Evolutionary conservation across 179 eudicot genomes (phyloP).

Genomic region (Monotropa hypopitys): DNA sequence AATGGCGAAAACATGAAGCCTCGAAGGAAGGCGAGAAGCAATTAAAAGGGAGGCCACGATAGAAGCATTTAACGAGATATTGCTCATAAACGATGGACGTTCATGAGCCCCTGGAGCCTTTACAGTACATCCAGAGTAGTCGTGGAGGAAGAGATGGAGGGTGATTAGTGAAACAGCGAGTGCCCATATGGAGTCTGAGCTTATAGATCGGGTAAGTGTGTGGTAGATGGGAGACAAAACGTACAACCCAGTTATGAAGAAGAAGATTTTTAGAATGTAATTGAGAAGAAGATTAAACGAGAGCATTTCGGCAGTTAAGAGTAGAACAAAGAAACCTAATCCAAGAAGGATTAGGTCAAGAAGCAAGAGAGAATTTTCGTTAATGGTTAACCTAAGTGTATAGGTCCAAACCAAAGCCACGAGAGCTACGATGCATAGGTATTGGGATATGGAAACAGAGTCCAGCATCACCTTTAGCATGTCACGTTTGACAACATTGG

Average conservation of each 20-base stretch:
- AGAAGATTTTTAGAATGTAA: slow-evolving; percentile 49
- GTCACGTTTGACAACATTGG: slow-evolving; percentile 74
- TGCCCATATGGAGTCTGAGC: slow-evolving; percentile 81
- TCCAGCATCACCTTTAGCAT: slow-evolving; percentile 65
- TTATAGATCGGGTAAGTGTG: slow-evolving; percentile 74
- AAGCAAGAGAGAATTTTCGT: slow-evolving; percentile 46
- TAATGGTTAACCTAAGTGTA: slow-evolving; percentile 51
- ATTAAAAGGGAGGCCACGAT: slow-evolving; percentile 86
- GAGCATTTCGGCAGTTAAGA: slow-evolving; percentile 51
- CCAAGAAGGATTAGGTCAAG: slow-evolving; percentile 57
- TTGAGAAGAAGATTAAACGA: slow-evolving; percentile 35
- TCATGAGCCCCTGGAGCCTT: slow-evolving; percentile 46
- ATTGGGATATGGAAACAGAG: slow-evolving; percentile 81
- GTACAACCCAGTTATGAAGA: slow-evolving; percentile 61
- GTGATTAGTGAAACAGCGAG: slow-evolving; percentile 50
- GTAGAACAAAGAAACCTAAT: slow-evolving; percentile 57
- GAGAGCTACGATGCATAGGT: slow-evolving; percentile 71
- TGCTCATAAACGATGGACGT: slow-evolving; percentile 50
- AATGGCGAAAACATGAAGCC: slow-evolving; percentile 76
- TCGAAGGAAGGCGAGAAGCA: slow-evolving; percentile 83
- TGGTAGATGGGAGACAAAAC: slow-evolving; percentile 78
- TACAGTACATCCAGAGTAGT: slow-evolving; percentile 74
- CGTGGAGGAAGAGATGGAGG: slow-evolving; percentile 76
- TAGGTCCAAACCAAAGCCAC: slow-evolving; percentile 73
- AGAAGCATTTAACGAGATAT: slow-evolving; percentile 73